These are phyloP conservation scores for Wickerhamomyces sp. DNA, from an alignment of 1,139 yeast species.

Conservation along the genomic window DNA sequence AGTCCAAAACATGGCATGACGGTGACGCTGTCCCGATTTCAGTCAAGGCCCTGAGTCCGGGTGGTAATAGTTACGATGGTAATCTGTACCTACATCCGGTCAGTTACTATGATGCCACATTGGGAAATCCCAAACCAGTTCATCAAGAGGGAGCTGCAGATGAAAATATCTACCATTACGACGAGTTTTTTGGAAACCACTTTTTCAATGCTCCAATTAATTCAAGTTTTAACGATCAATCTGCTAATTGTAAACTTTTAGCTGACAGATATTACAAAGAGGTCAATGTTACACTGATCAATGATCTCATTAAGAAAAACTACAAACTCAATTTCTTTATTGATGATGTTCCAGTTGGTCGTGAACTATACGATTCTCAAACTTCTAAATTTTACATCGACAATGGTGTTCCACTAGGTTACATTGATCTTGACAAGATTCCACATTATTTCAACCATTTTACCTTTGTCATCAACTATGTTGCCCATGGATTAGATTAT, in stretches of 20 bases:
- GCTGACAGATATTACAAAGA: conserved; percentile 20
- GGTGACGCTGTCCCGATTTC: conserved; percentile 19
- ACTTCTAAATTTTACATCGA: conserved; percentile 22
- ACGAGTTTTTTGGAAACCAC: conserved; percentile 17
- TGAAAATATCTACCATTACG: conserved; percentile 6
- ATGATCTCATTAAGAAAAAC: conserved; percentile 22
- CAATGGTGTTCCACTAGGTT: conserved; percentile 25
- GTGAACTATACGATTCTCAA: conserved; percentile 23
- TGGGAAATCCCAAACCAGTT: conserved; percentile 17
- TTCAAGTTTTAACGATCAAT: conserved; percentile 13
- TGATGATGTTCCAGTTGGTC: conserved; percentile 25
- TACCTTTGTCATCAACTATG: conserved; percentile 23
- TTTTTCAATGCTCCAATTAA: conserved; percentile 20
- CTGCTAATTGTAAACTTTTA: conserved; percentile 12
- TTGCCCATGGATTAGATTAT: conserved; percentile 16
- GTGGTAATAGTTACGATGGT: conserved; percentile 23
- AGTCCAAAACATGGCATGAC: conserved; percentile 12
- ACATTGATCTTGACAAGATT: conserved; percentile 21
- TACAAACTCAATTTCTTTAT: conserved; percentile 24
- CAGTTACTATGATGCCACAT: conserved; percentile 20
- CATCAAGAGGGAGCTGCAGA: conserved; percentile 6
- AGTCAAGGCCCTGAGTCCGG: conserved; percentile 23
- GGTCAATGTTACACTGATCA: conserved; percentile 21
- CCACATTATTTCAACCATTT: conserved; percentile 26
- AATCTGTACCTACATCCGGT: conserved; percentile 22